Evolutionary conservation across 169 alveolate genomes (phyloP).

Genomic region (Eimeria praecox): DNA sequence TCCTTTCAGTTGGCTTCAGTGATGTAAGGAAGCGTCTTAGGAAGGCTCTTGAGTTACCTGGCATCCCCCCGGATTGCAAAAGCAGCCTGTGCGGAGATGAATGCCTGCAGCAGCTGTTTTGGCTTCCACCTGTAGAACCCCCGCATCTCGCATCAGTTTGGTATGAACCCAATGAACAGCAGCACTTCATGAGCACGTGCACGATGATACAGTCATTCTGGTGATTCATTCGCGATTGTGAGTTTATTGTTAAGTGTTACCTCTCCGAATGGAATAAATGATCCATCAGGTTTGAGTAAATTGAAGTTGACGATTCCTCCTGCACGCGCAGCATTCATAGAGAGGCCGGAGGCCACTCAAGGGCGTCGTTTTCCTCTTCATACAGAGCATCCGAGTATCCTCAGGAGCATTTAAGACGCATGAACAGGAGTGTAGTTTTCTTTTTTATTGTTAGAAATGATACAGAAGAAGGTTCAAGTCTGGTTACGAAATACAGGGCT

Average conservation of each 20-base stretch:
- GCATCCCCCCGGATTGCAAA: constrained; percentile 88
- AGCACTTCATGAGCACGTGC: not conserved
- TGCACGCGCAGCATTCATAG: not conserved
- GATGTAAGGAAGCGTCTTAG: not conserved
- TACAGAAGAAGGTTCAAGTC: too few relatives aligned
- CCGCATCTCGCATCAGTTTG: not conserved
- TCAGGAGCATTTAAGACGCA: not conserved
- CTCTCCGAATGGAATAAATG: constrained; percentile 76
- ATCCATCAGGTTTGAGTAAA: constrained; percentile 83
- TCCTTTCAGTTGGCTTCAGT: not conserved
- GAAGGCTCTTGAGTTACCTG: constrained; percentile 65
- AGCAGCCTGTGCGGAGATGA: constrained; percentile 87
- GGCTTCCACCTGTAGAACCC: constrained; percentile 79
- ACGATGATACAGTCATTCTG: not conserved
- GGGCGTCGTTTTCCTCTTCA: not conserved
- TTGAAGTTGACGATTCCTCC: constrained; percentile 85
- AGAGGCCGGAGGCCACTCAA: not conserved
- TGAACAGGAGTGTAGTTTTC: too few relatives aligned
- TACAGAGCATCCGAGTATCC: not conserved
- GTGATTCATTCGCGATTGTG: not conserved
- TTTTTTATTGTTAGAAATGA: too few relatives aligned
- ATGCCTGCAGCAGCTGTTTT: constrained; percentile 81
- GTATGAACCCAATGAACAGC: not conserved
- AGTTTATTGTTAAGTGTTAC: not conserved
- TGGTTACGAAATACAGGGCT: too few relatives aligned